A percentile compares a stretch with the other conserved stretches of the same genome.
Evolutionary conservation across 108 stramenopile species (phyloP).

Genomic region (Nitzschia sp.): DNA sequence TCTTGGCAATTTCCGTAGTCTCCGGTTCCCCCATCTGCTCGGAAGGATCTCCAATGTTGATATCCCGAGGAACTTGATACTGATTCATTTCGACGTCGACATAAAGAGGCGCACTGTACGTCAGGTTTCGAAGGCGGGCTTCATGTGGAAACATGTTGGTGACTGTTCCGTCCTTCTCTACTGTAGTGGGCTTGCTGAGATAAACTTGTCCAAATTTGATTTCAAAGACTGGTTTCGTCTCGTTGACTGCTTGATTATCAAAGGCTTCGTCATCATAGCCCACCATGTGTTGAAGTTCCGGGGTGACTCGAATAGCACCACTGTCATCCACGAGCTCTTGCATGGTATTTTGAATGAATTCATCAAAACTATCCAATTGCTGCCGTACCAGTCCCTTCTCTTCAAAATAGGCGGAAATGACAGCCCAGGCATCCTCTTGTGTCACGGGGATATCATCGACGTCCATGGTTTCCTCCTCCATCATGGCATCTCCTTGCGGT

Average conservation of each 20-base stretch:
- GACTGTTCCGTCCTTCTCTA: conserved; percentile 90
- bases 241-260: conserved; percentile 54
- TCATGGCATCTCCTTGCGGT: conserved; percentile 15
- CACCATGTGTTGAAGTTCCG: conserved; percentile 90
- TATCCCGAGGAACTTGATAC: conserved; percentile 72
- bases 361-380: conserved; percentile 99
- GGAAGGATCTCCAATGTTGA: conserved; percentile 72
- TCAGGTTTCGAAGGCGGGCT: conserved; percentile 95
- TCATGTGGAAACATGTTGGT: conserved; percentile 98
- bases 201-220: conserved; percentile 98
- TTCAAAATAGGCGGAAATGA: conserved; percentile 96
- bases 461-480: conserved; percentile 41
- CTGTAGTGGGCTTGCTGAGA: conserved; percentile 87
- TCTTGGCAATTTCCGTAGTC: conserved; percentile 77
- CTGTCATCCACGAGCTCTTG: conserved; percentile 96
- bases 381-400: conserved; percentile 99
- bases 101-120: conserved; percentile 95
- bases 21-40: conserved; percentile 81
- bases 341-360: conserved; percentile 98
- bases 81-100: conserved; percentile 89
- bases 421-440: conserved; percentile 98
- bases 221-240: conserved; percentile 79
- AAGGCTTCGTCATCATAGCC: conserved; percentile 79
- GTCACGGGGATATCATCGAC: conserved; percentile 88
- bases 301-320: conserved; percentile 91